Base-by-base conservation (phyloP, 495 filamentous ascomycete species). In the Pseudevernia furfuracea region DNA sequence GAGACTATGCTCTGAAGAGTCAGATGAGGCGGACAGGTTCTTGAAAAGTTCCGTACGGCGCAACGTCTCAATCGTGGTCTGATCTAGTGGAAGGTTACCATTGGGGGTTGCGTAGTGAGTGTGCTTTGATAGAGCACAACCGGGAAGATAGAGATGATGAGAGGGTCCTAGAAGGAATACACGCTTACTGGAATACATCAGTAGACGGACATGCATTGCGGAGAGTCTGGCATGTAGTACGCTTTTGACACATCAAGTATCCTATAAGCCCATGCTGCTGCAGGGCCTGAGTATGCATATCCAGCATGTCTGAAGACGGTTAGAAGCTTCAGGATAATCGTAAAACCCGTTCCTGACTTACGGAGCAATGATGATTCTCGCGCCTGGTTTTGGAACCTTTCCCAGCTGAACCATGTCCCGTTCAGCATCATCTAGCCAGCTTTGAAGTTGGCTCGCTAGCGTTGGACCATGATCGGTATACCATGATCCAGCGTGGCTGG, bases 151-250 rank as follows among this genome's bases (percentile, higher is more conserved):
- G 69, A 89, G 80, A 62, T 94, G 91, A 71, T 99, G 94, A 10
- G 94, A 96, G 25, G 94, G 94, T 0, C 95, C 95, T 58, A 99
- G 83, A 58, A 99, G 78, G 75, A 99, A 97, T 69, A 99, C 84
- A 12, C 93, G 87, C 77, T 96, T 96, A 32, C 87, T 90, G 66
- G 61, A 61, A 12, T 32, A 39, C 9, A 17, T 63, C 34, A 63
- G 49, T n/a, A 25, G 5, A 41, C 17, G 38, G 39, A 46, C 32
- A 49, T 60, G 19, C 25, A 32, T 44, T 6, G 59, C 39, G 19
- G 41, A 9, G 23, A 17, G 12, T 10, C 36, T 63, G 21, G 7
- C 14, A 58, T n/a, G 19, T 69, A 80, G 75, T 74, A 90, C 88
- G 88, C 88, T 67, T 85, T 85, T 25, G 87, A 87, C 49, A 97